Conservation (phyloP, 768 basidiomycete genomes). For the Mycena latifolia region DNA sequence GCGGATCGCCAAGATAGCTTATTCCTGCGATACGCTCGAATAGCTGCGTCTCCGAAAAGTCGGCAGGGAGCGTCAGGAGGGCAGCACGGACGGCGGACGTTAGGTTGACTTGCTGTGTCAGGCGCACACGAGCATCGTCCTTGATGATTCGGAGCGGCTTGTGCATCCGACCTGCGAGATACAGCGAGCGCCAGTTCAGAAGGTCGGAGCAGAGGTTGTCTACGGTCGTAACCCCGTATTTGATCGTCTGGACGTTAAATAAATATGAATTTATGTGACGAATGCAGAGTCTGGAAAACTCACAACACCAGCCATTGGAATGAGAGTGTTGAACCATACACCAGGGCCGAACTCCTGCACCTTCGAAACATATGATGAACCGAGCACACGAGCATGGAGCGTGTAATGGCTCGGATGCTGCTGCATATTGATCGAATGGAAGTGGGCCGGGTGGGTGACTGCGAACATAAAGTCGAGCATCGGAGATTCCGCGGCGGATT, state of each 20-base stretch:
- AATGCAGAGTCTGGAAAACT: conserved; percentile 47
- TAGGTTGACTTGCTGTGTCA: conserved; percentile 95
- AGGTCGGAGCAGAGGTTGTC: conserved; percentile 92
- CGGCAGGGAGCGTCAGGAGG: conserved; percentile 85
- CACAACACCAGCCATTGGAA: conserved; percentile 87
- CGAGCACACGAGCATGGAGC: conserved; percentile 85
- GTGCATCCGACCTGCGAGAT: conserved; percentile 96
- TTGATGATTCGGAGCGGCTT: conserved; percentile 95
- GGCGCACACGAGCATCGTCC: conserved; percentile 91
- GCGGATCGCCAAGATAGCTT: conserved; percentile 90
- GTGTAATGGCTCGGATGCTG: conserved; percentile 95
- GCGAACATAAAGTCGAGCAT: conserved; percentile 99
- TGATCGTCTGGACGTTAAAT: conserved; percentile 74
- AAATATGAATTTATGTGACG: neutral
- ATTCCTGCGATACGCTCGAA: conserved; percentile 90
- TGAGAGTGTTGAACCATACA: conserved; percentile 96
- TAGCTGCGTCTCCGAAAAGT: conserved; percentile 85
- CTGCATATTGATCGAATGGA: conserved; percentile 96
- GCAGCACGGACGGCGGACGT: conserved; percentile 92
- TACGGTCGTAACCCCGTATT: conserved; percentile 96
- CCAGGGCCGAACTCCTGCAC: conserved; percentile 85
- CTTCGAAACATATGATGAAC: conserved; percentile 83
- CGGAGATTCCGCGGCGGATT: conserved; percentile 57
- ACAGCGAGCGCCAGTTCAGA: conserved; percentile 92
- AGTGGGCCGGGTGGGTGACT: conserved; percentile 92